Evolutionary conservation across 352 stramenopile species (phyloP).

Genomic region (Phytophthora tubulina): DNA sequence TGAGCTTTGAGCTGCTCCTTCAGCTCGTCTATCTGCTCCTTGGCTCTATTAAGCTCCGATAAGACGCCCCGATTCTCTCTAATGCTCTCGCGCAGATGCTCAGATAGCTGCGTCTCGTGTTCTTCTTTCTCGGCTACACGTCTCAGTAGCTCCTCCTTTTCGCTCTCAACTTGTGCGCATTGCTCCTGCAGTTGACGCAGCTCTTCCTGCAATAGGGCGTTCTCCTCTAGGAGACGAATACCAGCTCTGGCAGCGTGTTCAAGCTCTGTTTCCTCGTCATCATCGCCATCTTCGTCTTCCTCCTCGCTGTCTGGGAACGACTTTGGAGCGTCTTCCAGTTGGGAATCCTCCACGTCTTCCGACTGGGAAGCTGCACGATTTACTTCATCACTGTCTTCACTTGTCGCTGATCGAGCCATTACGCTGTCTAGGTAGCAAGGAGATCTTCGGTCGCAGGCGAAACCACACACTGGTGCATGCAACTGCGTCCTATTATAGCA

Average conservation of each 20-base stretch:
- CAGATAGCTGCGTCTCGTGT: constrained; percentile 45
- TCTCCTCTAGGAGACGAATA: constrained; percentile 77
- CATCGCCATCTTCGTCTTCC: constrained; percentile 36
- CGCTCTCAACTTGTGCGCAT: constrained; percentile 40
- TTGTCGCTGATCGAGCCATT: constrained; percentile 20
- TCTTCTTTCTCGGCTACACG: constrained; percentile 56
- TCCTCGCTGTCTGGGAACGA: constrained; percentile 30
- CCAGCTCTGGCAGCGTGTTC: constrained; percentile 69
- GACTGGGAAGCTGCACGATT: constrained; percentile 4
- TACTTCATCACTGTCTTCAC: constrained; percentile 1
- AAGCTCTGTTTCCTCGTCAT: constrained; percentile 57
- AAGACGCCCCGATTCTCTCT: constrained; percentile 62
- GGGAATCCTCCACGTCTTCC: constrained; percentile 20
- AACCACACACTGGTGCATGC: constrained; percentile 18
- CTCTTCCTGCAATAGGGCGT: constrained; percentile 73
- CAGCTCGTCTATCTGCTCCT: constrained; percentile 41
- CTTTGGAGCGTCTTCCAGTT: constrained; percentile 29
- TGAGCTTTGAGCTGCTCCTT: constrained; percentile 39
- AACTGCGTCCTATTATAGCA: background rate
- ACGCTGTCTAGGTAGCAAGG: background rate
- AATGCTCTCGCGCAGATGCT: constrained; percentile 66
- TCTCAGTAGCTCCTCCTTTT: constrained; percentile 50
- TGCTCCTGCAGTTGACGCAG: constrained; percentile 60
- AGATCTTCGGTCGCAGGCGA: constrained; percentile 22
- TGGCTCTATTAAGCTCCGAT: constrained; percentile 54